Percentiles rank a stretch among this genome's conserved stretches.
These are phyloP conservation scores for Yamadazyma jaroonii DNA, from an alignment of 1,139 yeast genomes.

Conservation along the genomic window DNA sequence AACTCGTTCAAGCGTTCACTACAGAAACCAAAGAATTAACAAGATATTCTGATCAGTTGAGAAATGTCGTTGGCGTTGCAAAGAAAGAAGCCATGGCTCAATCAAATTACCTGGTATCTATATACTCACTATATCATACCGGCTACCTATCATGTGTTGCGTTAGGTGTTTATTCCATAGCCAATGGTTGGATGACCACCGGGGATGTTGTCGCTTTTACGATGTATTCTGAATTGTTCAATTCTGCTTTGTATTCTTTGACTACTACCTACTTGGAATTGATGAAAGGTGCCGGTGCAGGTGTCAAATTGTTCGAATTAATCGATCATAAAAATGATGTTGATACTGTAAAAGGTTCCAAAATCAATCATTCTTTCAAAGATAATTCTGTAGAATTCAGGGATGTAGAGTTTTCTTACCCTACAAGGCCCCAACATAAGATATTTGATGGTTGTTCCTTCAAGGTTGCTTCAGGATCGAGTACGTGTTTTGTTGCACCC, in stretches of 20 bases:
- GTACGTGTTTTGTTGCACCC: slow-evolving; percentile 87
- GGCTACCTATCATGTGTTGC: slow-evolving; percentile 48
- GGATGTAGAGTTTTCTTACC: slow-evolving; percentile 73
- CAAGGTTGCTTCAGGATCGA: slow-evolving; percentile 64
- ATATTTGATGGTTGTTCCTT: slow-evolving; percentile 67
- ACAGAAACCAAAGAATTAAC: slow-evolving; percentile 43
- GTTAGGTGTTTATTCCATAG: slow-evolving; percentile 42
- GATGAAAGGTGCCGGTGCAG: slow-evolving; percentile 58
- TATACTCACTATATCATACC: slow-evolving; percentile 43
- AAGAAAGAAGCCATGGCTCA: slow-evolving; percentile 48
- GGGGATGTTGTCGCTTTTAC: slow-evolving; percentile 50
- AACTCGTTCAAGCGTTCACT: slow-evolving; percentile 45
- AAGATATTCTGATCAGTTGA: slow-evolving; percentile 38
- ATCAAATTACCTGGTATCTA: slow-evolving; percentile 45
- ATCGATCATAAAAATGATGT: slow-evolving; percentile 45
- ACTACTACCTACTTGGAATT: slow-evolving; percentile 53
- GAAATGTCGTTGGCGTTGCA: slow-evolving; percentile 43
- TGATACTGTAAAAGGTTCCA: slow-evolving; percentile 40
- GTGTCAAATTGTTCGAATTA: slow-evolving; percentile 45
- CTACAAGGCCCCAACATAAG: slow-evolving; percentile 77
- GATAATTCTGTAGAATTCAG: slow-evolving; percentile 62
- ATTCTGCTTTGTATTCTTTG: slow-evolving; percentile 48
- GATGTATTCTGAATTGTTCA: slow-evolving; percentile 50
- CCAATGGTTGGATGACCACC: slow-evolving; percentile 42
- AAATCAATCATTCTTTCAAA: slow-evolving; percentile 25